Conservation (phyloP, 1,284 basidiomycete genomes). For the Ganoderma lucidum region DNA sequence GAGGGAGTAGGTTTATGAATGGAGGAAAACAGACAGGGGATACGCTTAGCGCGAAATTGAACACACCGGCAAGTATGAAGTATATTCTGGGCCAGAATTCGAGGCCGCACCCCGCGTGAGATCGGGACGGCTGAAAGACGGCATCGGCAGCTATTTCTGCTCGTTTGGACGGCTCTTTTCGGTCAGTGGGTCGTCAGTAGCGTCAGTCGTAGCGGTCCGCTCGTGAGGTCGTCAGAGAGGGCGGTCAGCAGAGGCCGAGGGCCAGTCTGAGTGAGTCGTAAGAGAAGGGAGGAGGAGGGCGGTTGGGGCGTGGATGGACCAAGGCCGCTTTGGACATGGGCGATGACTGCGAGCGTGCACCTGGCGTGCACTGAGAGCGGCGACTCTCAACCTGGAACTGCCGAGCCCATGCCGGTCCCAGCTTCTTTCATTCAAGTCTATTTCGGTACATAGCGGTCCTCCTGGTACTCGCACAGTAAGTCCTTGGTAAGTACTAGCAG, state of each 20-base stretch:
- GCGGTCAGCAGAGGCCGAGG: slow-evolving; percentile 3
- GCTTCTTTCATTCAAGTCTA: neutral
- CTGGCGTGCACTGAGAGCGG: neutral
- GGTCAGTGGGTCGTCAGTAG: slow-evolving; percentile 14
- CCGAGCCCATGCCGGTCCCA: neutral
- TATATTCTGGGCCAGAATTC: slow-evolving; percentile 14
- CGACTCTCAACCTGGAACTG: neutral
- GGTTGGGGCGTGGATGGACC: slow-evolving; percentile 2
- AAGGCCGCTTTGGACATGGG: slow-evolving; percentile 7
- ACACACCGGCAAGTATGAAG: slow-evolving; percentile 23
- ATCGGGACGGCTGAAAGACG: slow-evolving; percentile 24
- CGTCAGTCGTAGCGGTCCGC: neutral
- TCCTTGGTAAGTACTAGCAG: neutral
- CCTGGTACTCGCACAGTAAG: neutral
- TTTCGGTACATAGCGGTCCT: neutral
- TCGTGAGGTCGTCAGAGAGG: slow-evolving; percentile 16
- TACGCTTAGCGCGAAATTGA: slow-evolving; percentile 3
- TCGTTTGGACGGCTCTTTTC: slow-evolving; percentile 4
- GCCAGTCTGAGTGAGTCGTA: neutral
- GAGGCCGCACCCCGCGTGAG: slow-evolving; percentile 17
- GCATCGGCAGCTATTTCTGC: slow-evolving; percentile 18
- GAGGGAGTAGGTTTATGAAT: slow-evolving; percentile 13
- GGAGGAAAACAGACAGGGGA: slow-evolving; percentile 4
- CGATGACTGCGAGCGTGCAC: slow-evolving; percentile 9
- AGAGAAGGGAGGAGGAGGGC: slow-evolving; percentile 2